Base-by-base conservation (phyloP, 1,284 basidiomycete species). In the Omphalotus olearius region DNA sequence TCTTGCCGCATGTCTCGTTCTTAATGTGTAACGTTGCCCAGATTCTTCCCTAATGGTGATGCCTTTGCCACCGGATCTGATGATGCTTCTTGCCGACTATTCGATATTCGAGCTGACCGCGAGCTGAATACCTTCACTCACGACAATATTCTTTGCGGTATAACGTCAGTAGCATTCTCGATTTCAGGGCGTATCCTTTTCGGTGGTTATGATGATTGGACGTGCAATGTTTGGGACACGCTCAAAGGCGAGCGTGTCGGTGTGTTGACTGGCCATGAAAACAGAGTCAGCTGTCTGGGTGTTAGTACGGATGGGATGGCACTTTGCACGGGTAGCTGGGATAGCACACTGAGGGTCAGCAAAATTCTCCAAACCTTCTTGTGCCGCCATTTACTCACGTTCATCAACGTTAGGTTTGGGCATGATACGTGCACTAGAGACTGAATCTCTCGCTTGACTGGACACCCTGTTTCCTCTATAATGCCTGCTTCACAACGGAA, bases 121-220 rank as follows among this genome's bases (percentile, higher is more conserved):
- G 96, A 98, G 71, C 74, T 99, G 60, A 98, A 98, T 70, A 82
- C 89, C 23, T 99, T 96, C 75, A 94, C 92, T 1, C 95, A 98
- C 69, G 95, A 98, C 73, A 98, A 98, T 72, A 97, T 98, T 59
- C 82, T 98, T 16, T 98, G 96, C 65, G 95, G 96, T 58, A 98
- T 99, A 70, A 99, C 97, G 10, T 97, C 94, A 3, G 95, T 99
- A 59, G 95, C 92, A 13, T 99, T 99, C 77, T 98, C 94, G 1
- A 90, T 92, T 59, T 98, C 94, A 13, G 96, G 96, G 44, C 89
- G 97, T 55, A 90, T 99, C 61, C 80, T 99, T 44, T 98, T 99
- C 64, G 96, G 95, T 58, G 97, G 96, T 39, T 99, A 98, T 68
- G 97, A 99, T 69, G 96, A 99, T 69, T 98, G 96, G 90, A 98